A percentile compares a stretch with the other conserved stretches of the same genome.
These are phyloP conservation scores for Neospermospora avenae DNA, from an alignment of 2,329 filamentous ascomycete species.

Conservation along the genomic window DNA sequence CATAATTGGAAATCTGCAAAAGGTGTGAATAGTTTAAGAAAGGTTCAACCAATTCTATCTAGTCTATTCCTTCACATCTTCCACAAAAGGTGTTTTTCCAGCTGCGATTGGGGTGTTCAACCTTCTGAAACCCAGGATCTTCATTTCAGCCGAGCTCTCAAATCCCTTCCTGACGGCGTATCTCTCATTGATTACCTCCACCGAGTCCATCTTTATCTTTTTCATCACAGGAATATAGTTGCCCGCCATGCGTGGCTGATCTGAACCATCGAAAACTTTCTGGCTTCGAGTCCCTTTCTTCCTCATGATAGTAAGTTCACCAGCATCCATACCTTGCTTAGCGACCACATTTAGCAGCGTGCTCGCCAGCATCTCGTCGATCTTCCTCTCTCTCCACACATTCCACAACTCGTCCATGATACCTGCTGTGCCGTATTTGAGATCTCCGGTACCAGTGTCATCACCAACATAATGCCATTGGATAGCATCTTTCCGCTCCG, in stretches of 20 bases:
- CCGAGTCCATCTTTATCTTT: slow-evolving; percentile 46
- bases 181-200: slow-evolving; percentile 56
- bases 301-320: slow-evolving; percentile 34
- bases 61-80: slow-evolving; percentile 35
- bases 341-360: slow-evolving; percentile 65
- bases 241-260: slow-evolving; percentile 48
- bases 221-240: slow-evolving; percentile 54
- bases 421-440: slow-evolving; percentile 62
- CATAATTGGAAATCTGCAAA: background rate
- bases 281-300: slow-evolving; percentile 33
- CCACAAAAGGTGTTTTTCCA: slow-evolving; percentile 9
- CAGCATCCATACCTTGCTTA: slow-evolving; percentile 35
- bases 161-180: slow-evolving; percentile 62
- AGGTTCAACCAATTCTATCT: background rate
- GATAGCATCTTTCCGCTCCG: slow-evolving; percentile 54
- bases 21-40: background rate
- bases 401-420: slow-evolving; percentile 77
- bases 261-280: slow-evolving; percentile 53
- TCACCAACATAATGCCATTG: slow-evolving; percentile 80
- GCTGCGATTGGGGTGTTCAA: slow-evolving; percentile 18
- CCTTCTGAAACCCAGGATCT: slow-evolving; percentile 30
- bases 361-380: slow-evolving; percentile 82
- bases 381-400: slow-evolving; percentile 78
- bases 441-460: slow-evolving; percentile 49
- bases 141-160: slow-evolving; percentile 46